A percentile compares a stretch with the other conserved stretches of the same genome.
Evolutionary conservation across 176 grass and related monocot species (phyloP).

Genomic region (Otatea glauca): DNA sequence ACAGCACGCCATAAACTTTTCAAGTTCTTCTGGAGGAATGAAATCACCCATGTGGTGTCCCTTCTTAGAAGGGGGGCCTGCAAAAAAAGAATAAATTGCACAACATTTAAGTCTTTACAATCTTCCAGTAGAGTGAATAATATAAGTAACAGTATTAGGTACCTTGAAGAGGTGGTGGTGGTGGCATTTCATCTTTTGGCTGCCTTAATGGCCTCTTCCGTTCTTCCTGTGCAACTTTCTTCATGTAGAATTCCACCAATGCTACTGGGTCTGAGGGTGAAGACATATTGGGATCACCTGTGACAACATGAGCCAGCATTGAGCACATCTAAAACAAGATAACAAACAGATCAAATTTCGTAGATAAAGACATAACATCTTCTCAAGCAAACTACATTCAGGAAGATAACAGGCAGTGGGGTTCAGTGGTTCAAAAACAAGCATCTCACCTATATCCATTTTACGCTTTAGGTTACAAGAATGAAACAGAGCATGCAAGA

Average conservation of each 20-base stretch:
- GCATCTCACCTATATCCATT: not conserved
- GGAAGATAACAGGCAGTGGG: not conserved
- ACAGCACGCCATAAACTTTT: slow-evolving; percentile 82
- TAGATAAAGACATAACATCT: not conserved
- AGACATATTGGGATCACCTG: slow-evolving; percentile 56
- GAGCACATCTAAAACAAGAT: not conserved
- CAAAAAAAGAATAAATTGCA: slow-evolving; percentile 21
- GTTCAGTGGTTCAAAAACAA: slow-evolving; percentile 8
- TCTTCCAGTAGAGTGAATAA: not conserved
- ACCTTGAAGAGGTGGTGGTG: slow-evolving; percentile 95
- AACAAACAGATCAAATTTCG: not conserved
- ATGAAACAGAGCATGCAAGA: slow-evolving; percentile 11
- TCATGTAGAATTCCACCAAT: slow-evolving; percentile 96
- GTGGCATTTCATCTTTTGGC: slow-evolving; percentile 98
- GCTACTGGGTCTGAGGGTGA: slow-evolving; percentile 72
- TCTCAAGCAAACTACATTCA: slow-evolving; percentile 14
- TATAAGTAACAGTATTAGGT: not conserved
- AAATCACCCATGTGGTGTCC: slow-evolving; percentile 99
- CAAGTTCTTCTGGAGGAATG: slow-evolving; percentile 89
- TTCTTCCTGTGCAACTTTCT: slow-evolving; percentile 94
- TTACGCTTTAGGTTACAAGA: not conserved
- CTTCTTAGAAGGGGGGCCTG: slow-evolving; percentile 64
- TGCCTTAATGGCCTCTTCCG: slow-evolving; percentile 65
- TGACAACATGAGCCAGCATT: slow-evolving; percentile 18
- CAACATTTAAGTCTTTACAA: not conserved